These are phyloP conservation scores for Hypoxylon cercidicola DNA, from an alignment of 495 filamentous ascomycete species.

Conservation along the genomic window DNA sequence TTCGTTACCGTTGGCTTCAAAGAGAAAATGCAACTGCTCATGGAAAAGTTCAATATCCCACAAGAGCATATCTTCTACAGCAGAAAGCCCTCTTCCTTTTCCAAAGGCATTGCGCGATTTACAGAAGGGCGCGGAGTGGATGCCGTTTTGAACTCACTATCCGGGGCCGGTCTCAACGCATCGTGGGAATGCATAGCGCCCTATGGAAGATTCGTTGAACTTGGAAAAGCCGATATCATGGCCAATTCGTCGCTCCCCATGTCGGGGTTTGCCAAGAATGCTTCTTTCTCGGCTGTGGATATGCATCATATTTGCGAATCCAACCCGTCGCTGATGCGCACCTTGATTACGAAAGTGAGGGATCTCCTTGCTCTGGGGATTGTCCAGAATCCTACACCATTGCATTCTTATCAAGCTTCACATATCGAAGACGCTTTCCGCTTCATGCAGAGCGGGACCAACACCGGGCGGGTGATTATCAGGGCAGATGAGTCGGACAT, in stretches of 20 bases:
- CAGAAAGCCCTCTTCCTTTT: conserved; percentile 52
- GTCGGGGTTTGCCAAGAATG: conserved; percentile 46
- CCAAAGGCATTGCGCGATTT: conserved; percentile 47
- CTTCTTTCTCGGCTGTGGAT: conserved; percentile 47
- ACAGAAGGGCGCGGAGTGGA: conserved; percentile 65
- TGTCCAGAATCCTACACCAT: conserved; percentile 12
- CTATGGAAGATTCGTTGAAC: conserved; percentile 56
- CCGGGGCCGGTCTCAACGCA: conserved; percentile 24
- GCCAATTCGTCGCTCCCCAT: conserved; percentile 35
- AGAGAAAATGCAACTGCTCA: conserved; percentile 55
- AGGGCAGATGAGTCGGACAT: too few species aligned
- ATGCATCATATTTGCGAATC: conserved; percentile 37
- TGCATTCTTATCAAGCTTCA: conserved; percentile 19
- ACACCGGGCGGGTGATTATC: conserved; percentile 26
- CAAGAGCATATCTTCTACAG: conserved; percentile 61
- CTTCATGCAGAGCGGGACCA: conserved; percentile 20
- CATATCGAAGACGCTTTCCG: conserved; percentile 15
- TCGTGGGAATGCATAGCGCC: conserved; percentile 57
- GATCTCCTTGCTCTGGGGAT: conserved; percentile 4
- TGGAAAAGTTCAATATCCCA: conserved; percentile 51
- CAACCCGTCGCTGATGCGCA: too few species aligned
- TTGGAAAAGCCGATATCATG: conserved; percentile 47
- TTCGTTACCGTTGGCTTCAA: conserved; percentile 56
- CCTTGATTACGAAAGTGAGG: not conserved
- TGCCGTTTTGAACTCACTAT: conserved; percentile 60